Base-by-base conservation (phyloP, 768 basidiomycete species). In the Naematelia aurantialba region DNA sequence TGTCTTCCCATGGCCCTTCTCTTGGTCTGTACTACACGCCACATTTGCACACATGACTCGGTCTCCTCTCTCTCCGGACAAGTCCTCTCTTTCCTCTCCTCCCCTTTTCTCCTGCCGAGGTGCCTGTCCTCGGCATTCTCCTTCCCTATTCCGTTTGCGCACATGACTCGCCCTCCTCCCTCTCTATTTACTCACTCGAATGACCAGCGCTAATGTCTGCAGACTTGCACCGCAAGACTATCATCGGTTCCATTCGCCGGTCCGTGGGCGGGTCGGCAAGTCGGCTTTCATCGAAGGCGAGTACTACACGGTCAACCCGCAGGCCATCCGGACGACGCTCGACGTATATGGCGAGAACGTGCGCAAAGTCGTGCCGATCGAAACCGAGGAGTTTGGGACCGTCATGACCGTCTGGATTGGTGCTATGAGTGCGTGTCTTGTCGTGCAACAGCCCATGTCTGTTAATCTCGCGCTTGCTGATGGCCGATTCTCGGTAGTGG, bases 281-380 rank as follows among this genome's bases (percentile, higher is more conserved):
- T 90, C 92, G 85, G 85, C 84, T 4, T 83, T 88, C 69, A 88
- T 97, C 55, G 65, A 85, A 2, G 94, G 94, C 4, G 91, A 94
- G 70, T 97, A 96, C 77, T 98, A 96, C 77, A 97, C 96, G 0
- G 94, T 96, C 61, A 94, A 92, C 87, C 91, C 93, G 0, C 89
- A 97, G 82, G 94, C 94, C 0, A 88, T 99, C 62, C 84, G 94
- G 2, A 89, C 90, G 0, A 83, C 86, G 1, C 78, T 96, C 11
- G 91, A 96, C 63, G 90, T 97, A 11, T 97, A 52, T 68, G 91
- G 91, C 19, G 93, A 97, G 78, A 99, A 99, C 67, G 88, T 82
- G 4, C 82, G 96, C 24, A 91, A 91, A 80, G 85, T 99, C 30
- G 88, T 94, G 5, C 89, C 89, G 1, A 93, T 98, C 55, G 86